Base-by-base conservation (phyloP, 1,284 basidiomycete species). In the Heterobasidion occidentale region DNA sequence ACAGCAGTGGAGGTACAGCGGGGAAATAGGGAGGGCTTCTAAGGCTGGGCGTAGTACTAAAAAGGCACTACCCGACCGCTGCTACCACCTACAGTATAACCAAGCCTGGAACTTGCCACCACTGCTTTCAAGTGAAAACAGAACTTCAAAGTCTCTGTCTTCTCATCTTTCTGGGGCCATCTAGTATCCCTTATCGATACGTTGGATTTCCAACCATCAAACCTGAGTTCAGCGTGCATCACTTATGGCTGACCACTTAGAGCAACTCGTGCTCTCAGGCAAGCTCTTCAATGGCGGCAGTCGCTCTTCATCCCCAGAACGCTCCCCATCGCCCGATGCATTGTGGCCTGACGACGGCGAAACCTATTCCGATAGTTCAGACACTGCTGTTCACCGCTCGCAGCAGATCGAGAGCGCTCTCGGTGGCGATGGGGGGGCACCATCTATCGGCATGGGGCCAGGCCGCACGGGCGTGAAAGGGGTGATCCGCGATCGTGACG, bases 381-480 rank as follows among this genome's bases (percentile, higher is more conserved):
- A 42, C 2, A 59, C 68, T 7, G 60, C 68, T 36, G 47, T 14
- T 53, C 62, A 62, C 4, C 67, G 63, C 59, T 56, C 63, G 38
- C 60, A 65, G 9, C 50, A 59, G n/a, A 61, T 62, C 33, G 62
- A 65, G 56, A 61, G 52, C n/a, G 57, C 51, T 9, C n/a, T 27
- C 8, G 12, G n/a, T 34, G 8, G 34, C 46, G 54, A 60, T 38
- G 61, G 68, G 57, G 67, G 70, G 33, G 42, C 35, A 51, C 67
- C 71, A 55, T 81, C 81, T 11, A 87, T 90, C 57, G 88, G 88
- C n/a, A 87, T 91, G 86, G 88, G 84, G 7, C 86, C 86, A 8
- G 89, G 89, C 2, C 77, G 90, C 27, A 92, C 89, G 4, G 89
- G 89, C 34, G 89, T 92, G 52, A 92, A 92, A 63, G 90, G 89